phyloP scores from a whole-genome alignment of 176 grass and related monocot species.

The Zoysia japonica region DNA sequence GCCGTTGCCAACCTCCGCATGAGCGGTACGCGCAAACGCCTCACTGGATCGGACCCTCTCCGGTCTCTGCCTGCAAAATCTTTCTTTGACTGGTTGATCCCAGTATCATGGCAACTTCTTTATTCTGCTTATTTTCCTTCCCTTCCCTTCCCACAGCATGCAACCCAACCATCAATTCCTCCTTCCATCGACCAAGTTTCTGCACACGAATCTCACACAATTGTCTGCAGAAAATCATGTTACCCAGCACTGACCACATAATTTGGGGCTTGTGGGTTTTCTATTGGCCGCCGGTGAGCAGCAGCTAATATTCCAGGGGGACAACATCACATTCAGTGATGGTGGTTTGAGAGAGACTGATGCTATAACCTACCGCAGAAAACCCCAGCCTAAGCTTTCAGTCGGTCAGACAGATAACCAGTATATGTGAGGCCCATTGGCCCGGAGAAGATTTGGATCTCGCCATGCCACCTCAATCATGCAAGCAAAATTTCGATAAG shows the following conservation, averaged over 20 bases:
- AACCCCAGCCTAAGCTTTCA: conserved; percentile 39
- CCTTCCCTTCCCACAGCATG: neutral
- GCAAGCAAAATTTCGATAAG: conserved; percentile 18
- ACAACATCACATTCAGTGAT: conserved; percentile 42
- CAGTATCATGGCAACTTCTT: neutral
- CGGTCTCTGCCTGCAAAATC: conserved; percentile 12
- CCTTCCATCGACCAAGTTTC: neutral
- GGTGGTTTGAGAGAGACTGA: conserved; percentile 39
- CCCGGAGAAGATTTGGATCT: conserved; percentile 21
- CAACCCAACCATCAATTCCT: neutral
- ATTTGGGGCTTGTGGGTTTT: neutral
- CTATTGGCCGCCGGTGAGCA: conserved; percentile 12
- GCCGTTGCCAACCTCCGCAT: conserved; percentile 8
- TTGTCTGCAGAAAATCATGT: conserved; percentile 15
- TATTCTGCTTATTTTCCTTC: neutral
- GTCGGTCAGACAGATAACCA: conserved; percentile 11
- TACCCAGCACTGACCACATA: conserved; percentile 1
- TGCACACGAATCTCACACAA: neutral
- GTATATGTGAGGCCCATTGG: conserved; percentile 7
- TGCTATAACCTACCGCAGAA: conserved; percentile 12
- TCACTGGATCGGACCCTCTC: neutral
- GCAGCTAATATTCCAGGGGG: conserved; percentile 31
- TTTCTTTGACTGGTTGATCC: conserved; percentile 35
- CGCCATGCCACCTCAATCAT: conserved; percentile 31
- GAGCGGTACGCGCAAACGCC: conserved; percentile 2